Conservation (phyloP, 2,329 filamentous ascomycete genomes). For the Fusarium equiseti region DNA sequence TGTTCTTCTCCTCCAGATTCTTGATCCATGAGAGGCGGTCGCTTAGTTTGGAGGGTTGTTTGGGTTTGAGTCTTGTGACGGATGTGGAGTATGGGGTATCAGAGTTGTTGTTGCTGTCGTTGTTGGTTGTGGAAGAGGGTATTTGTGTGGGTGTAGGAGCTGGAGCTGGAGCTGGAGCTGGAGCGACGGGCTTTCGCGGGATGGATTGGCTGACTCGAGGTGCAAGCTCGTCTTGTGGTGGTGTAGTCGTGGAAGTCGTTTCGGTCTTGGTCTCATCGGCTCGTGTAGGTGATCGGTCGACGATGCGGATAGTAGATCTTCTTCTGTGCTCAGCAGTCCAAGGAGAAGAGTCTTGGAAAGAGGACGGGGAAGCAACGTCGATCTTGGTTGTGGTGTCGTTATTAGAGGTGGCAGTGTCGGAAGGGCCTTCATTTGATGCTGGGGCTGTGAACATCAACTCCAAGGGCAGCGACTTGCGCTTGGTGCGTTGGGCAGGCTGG, state of each 20-base stretch:
- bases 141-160: neutral
- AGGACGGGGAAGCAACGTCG: constrained; percentile 5
- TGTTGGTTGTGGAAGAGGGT: neutral
- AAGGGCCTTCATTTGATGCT: constrained; percentile 1
- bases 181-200: neutral
- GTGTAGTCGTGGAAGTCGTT: neutral
- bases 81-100: constrained; percentile 3
- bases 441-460: constrained; percentile 18
- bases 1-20: constrained; percentile 22
- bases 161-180: neutral
- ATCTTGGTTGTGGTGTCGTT: neutral
- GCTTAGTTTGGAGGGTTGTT: constrained; percentile 14
- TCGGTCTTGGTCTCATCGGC: constrained; percentile 5
- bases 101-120: neutral
- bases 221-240: neutral
- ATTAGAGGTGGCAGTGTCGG: neutral
- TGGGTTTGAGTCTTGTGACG: neutral
- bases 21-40: constrained; percentile 27
- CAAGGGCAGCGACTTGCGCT: constrained; percentile 28
- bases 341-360: constrained; percentile 3
- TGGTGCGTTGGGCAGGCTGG: constrained; percentile 4
- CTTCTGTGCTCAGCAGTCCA: constrained; percentile 6
- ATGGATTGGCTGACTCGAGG: neutral
- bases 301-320: constrained; percentile 4
- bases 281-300: constrained; percentile 6